Percentiles rank a stretch among this genome's conserved stretches.
Conservation (phyloP, 202 grass and related monocot genomes). For the Setaria viridis region DNA sequence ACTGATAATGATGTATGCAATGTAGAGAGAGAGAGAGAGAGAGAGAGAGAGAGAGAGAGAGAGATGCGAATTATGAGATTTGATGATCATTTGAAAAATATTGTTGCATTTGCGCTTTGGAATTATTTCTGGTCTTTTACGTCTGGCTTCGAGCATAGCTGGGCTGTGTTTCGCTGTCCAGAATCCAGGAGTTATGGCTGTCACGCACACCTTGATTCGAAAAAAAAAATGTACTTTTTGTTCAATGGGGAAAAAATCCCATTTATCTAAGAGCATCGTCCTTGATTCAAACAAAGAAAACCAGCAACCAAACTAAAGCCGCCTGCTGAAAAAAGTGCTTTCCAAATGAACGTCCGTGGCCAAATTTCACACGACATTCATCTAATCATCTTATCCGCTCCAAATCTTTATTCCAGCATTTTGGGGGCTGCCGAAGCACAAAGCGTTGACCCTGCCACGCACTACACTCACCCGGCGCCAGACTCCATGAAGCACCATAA, state of each 20-base stretch:
- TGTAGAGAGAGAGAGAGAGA: background rate
- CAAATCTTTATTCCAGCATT: background rate
- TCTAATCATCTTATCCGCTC: slow-evolving; percentile 1
- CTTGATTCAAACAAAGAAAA: background rate
- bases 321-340: background rate
- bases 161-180: background rate
- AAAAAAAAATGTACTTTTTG: background rate
- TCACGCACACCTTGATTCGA: background rate
- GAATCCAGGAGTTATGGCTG: background rate
- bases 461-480: background rate
- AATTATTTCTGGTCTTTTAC: background rate
- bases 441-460: slow-evolving; percentile 15
- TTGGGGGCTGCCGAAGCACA: background rate
- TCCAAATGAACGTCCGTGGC: background rate
- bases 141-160: background rate
- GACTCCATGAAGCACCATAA: background rate
- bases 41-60: background rate
- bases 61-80: background rate
- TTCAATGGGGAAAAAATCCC: background rate
- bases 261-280: background rate
- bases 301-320: background rate
- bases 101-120: background rate
- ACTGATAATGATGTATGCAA: background rate
- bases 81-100: background rate
- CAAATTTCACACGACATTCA: background rate